Evolutionary conservation across 1,139 yeast species (phyloP), one percentile per base, ranked within the genome.

Genomic region (Suhomyces guaymorum): DNA sequence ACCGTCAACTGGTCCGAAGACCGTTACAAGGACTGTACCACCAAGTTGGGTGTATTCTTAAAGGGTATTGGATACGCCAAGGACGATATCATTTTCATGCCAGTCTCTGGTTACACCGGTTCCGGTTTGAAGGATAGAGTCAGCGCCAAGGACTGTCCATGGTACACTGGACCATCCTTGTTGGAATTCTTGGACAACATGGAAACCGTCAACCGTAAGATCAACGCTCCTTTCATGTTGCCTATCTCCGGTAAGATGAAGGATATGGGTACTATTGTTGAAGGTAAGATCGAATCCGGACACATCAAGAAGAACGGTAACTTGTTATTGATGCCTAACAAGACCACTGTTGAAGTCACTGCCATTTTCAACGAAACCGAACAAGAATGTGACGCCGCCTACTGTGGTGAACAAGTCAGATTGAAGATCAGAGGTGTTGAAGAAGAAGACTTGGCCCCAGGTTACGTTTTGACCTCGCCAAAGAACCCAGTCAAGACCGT

Each of bases 201-300:
- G 83, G 77, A 82, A 52, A 80, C 88, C 29, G 80, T 83, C 45
- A 80, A 86, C 66, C 87, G 98, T 68, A 86, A 82, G 55, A 70
- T 88, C 57, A 86, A 85, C 55, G 96, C 94, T 19, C 97, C 98
- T 48, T 92, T 92, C 69, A 90, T 92, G 97, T 74, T 92, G 55
- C 99, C 99, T 44, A 77, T 92, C 49, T 79, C 95, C 20, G 87
- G 95, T 52, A 92, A 94, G 67, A 85, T 89, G 85, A 89, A 86
- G 66, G 97, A 90, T 61, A 73, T 92, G 73, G 99, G 99, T 63
- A 88, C 97, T 31, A 79, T 92, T 46, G 92, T 94, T 37, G 99
- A 92, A 68, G 98, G 99, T 64, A 92, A 92, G 73, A 85, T 92
- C 57, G 99, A 90, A 70, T 82, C 95, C 38, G 98, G 99, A 34